Evolutionary conservation across 2,329 filamentous ascomycete genomes (phyloP).

Genomic region (Geosmithia flava): DNA sequence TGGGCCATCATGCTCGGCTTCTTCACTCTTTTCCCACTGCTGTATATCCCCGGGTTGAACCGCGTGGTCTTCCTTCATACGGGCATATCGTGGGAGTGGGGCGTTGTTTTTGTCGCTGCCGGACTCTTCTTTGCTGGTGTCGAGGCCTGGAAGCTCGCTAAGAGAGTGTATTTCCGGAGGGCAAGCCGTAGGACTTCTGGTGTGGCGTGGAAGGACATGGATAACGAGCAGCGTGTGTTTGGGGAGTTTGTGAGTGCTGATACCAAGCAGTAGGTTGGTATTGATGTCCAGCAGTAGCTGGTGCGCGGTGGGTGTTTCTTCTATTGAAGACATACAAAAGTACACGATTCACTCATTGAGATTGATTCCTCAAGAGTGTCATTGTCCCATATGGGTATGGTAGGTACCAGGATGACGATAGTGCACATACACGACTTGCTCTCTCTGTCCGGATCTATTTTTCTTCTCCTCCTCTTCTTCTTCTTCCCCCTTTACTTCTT

Average conservation of each 20-base stretch:
- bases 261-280: too few relatives aligned
- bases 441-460: too few relatives aligned
- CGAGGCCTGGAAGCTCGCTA: conserved; percentile 47
- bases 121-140: conserved; percentile 44
- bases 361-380: too few relatives aligned
- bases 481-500: not conserved
- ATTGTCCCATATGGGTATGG: too few relatives aligned
- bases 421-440: too few relatives aligned
- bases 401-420: too few relatives aligned
- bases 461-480: not conserved
- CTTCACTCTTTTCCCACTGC: conserved; percentile 33
- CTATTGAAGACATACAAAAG: too few relatives aligned
- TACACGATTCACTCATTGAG: too few relatives aligned
- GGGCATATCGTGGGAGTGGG: conserved; percentile 52
- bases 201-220: conserved; percentile 20
- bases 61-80: conserved; percentile 46
- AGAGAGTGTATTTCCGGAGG: conserved; percentile 30
- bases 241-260: conserved; percentile 17
- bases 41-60: conserved; percentile 50
- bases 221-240: conserved; percentile 26
- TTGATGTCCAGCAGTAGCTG: not conserved
- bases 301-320: too few relatives aligned
- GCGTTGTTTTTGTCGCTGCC: conserved; percentile 40
- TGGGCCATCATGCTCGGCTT: conserved; percentile 42
- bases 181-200: conserved; percentile 10